Conservation (phyloP, 331 rosid species). For the Telfairia occidentalis region DNA sequence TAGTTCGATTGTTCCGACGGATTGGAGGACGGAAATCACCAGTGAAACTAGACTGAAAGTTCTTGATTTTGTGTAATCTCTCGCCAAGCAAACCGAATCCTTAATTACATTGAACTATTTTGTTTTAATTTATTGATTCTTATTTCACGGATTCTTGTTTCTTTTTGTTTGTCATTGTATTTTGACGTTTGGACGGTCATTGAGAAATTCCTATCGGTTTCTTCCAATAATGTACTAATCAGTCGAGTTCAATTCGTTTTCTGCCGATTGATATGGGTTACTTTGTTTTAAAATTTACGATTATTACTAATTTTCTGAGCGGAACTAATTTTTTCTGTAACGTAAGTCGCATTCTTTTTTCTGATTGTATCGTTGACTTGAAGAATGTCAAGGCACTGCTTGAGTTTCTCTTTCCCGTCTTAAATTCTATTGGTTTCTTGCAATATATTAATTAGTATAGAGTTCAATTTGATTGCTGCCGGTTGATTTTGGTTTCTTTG, state of each 20-base stretch:
- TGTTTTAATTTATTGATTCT: too few species aligned
- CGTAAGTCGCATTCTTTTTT: neutral
- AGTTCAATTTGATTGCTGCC: neutral
- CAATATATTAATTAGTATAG: neutral
- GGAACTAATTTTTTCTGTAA: neutral
- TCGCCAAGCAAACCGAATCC: too few species aligned
- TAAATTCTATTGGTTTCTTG: neutral
- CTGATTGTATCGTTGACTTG: neutral
- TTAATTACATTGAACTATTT: too few species aligned
- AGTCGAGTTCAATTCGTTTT: neutral
- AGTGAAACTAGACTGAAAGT: too few species aligned
- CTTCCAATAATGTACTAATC: neutral
- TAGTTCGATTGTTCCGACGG: too few species aligned
- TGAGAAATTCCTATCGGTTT: neutral
- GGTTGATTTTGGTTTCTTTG: neutral
- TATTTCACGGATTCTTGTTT: too few species aligned
- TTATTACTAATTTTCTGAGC: neutral
- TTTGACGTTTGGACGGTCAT: too few species aligned
- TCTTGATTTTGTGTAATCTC: too few species aligned
- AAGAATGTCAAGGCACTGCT: neutral
- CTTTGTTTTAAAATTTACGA: neutral
- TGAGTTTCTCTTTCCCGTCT: neutral
- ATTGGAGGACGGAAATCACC: too few species aligned
- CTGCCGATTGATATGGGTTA: neutral
- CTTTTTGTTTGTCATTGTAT: too few species aligned